phyloP scores from a whole-genome alignment of 2,329 filamentous ascomycete species.

The Aureobasidium sp. region DNA sequence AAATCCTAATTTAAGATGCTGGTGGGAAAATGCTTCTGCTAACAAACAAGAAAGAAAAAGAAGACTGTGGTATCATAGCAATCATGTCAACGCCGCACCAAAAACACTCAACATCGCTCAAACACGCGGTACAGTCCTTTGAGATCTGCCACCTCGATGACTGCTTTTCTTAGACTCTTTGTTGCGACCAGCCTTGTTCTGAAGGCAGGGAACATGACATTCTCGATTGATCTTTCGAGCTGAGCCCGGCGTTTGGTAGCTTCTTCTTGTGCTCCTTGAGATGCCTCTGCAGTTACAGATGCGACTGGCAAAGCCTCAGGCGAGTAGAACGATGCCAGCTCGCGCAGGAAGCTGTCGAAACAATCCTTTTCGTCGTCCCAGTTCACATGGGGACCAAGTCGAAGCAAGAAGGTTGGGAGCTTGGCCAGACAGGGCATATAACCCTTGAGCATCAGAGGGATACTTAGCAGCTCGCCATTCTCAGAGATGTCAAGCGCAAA shows the following conservation, averaged over 20 bases:
- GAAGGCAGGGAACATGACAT: constrained; percentile 84
- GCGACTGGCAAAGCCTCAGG: constrained; percentile 66
- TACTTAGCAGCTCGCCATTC: constrained; percentile 64
- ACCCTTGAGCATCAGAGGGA: constrained; percentile 80
- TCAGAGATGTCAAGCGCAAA: constrained; percentile 78
- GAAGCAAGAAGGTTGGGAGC: constrained; percentile 77
- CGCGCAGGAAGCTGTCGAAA: constrained; percentile 75
- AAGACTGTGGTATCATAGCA: neutral
- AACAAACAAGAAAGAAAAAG: neutral
- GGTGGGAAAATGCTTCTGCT: neutral
- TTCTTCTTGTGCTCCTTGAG: constrained; percentile 28
- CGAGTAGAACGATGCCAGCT: constrained; percentile 83
- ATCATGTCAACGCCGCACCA: neutral
- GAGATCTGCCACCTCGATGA: constrained; percentile 82
- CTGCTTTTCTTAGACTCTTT: constrained; percentile 61
- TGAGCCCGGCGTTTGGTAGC: constrained; percentile 42
- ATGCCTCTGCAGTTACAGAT: constrained; percentile 41
- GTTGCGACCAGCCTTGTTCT: constrained; percentile 77
- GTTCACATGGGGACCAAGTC: constrained; percentile 78
- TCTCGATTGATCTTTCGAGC: constrained; percentile 68
- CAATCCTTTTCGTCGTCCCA: constrained; percentile 81
- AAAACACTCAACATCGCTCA: constrained; percentile 64
- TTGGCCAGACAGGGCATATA: constrained; percentile 83
- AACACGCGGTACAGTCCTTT: constrained; percentile 93
- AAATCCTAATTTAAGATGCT: neutral